Evolutionary conservation across 208 protist species (phyloP), one percentile per base, ranked within the genome.

Genomic region (Plasmodiophora brassicae): DNA sequence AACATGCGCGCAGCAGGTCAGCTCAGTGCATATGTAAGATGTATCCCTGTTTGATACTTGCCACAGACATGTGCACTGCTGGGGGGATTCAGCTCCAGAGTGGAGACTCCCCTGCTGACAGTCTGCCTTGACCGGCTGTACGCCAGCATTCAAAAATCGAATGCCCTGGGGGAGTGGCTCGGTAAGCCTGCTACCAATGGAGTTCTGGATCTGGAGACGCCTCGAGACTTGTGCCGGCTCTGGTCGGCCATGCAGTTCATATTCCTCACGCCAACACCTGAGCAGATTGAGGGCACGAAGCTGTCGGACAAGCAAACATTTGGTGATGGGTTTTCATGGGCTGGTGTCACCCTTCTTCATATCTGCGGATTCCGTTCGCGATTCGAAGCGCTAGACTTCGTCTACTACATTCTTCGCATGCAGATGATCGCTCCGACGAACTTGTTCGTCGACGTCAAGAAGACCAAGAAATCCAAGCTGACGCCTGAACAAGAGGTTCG

Each of bases 301-400:
- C 65, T 38, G 32, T 78, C n/a, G 10, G n/a, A 78, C n/a, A 8
- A 36, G 20, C n/a, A 78, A 38, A 78, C 41, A 78, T 78, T 78
- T 78, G 65, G 65, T 32, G 65, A 78, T 78, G 65, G 65, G 65
- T 78, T 78, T 38, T 78, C 65, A 44, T 78, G 65, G 65, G 65
- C 65, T 5, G 65, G 65, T 32, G 41, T 78, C 32, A 5, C 65
- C 5, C 41, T 78, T 38, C 65, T 78, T 32, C 65, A 78, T 32
- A 14, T 78, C 5, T 78, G 65, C n/a, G 65, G 65, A n/a, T 78
- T 78, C 65, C 5, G 65, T 38, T 38, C 20, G 10, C 32, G 65
- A 32, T 78, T 78, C 41, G 65, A 78, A 32, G 65, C 65, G 14
- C n/a, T 78, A 38, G 65, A 78, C n/a, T 78, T 78, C 41, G 5